Conservation (phyloP, 495 filamentous ascomycete species). For the Trichoderma virens region DNA sequence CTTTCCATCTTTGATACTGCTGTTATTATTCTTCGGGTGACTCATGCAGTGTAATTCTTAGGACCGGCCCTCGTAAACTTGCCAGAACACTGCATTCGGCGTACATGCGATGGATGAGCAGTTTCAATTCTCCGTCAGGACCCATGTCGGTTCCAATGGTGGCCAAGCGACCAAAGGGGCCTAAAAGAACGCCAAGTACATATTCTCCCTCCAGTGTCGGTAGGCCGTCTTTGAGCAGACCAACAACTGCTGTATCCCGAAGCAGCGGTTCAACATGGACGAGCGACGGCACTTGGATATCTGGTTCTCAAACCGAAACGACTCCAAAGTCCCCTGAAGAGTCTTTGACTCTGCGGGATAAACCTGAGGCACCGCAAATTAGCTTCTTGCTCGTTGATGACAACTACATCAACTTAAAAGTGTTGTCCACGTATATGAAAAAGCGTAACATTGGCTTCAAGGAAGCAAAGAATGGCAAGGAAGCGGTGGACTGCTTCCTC, state of each 20-base stretch:
- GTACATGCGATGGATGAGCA: not conserved
- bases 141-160: not conserved
- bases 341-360: too few relatives aligned
- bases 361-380: not conserved
- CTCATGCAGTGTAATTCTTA: not conserved
- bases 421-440: slow-evolving; percentile 54
- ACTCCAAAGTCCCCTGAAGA: not conserved
- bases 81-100: not conserved
- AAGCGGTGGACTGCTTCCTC: slow-evolving; percentile 29
- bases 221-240: not conserved
- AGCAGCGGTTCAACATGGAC: not conserved
- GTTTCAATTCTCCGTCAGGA: not conserved
- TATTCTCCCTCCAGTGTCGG: not conserved
- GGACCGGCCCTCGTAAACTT: not conserved
- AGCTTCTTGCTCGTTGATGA: slow-evolving; percentile 62
- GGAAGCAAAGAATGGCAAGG: slow-evolving; percentile 35
- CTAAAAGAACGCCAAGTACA: not conserved
- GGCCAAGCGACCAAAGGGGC: not conserved
- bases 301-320: not conserved
- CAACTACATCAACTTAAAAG: slow-evolving; percentile 67
- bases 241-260: not conserved
- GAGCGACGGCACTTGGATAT: not conserved
- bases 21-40: not conserved
- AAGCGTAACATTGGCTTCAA: slow-evolving; percentile 35
- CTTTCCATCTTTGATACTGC: not conserved